Evolutionary conservation across 768 basidiomycete species (phyloP), one percentile per base, ranked within the genome.

Genomic region (Pleurotus tuoliensis): DNA sequence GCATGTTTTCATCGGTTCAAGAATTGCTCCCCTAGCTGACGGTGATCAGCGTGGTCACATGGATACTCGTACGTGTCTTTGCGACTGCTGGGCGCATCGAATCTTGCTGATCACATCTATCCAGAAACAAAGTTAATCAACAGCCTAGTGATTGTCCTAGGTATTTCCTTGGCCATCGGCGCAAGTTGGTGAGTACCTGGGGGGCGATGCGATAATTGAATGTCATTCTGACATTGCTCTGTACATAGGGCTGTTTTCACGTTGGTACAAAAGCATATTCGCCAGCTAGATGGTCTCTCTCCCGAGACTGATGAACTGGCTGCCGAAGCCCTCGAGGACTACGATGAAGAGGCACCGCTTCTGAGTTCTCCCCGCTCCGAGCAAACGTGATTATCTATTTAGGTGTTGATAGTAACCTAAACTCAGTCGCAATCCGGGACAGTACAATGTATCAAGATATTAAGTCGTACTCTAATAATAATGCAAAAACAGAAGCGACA

Each of bases 401-500:
- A 34, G 30, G 30, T 34, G 25, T 55, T 53, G 22, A 18, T 11
- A 46, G 38, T 49, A 55, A 34, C 55, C 5, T 58, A 43, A 39
- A 25, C 34, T 11, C 15, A 16, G 13, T 15, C 18, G 47, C 37
- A 39, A 56, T 62, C 48, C 16, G 56, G 22, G 53, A 54, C 62
- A 62, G 56, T 68, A 50, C 43, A 46, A 61, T 30, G 56, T 57
- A 49, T 50, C 30, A 34, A 9, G 8, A 34, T 34, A 34, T 39
- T 24, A 41, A 39, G 51, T 43, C 8, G 37, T 43, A 40, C 20
- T 61, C 74, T 73, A 92, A 72, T 97, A 98, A 71, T 88, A 87
- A 70, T 98, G 94, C 63, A 98, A 71, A 80, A 98, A 99, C 45
- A 99, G 76, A 61, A 99, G 69, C 47, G 92, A 93, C 62, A 97